Percentiles rank a stretch among this genome's conserved stretches.
phyloP scores from a whole-genome alignment of 1,139 yeast species.

The Geotrichum macrosporum region DNA sequence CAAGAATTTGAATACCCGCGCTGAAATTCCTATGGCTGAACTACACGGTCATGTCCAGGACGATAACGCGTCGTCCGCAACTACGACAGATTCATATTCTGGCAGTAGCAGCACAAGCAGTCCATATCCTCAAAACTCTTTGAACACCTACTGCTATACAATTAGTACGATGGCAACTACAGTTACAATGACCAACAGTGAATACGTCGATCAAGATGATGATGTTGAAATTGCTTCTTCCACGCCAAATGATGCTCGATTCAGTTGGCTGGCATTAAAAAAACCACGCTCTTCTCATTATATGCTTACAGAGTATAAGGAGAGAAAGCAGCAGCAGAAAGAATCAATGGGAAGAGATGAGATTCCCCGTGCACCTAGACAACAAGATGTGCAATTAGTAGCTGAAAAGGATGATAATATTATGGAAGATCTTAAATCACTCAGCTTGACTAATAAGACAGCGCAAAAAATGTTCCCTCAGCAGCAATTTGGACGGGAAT shows the following conservation, averaged over 20 bases:
- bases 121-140: background rate
- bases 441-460: background rate
- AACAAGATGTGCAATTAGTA: background rate
- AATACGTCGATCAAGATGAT: background rate
- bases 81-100: background rate
- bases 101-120: background rate
- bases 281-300: background rate
- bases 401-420: background rate
- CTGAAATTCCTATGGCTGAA: too few species aligned
- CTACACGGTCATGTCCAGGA: too few species aligned
- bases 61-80: too few species aligned
- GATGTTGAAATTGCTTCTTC: too few species aligned
- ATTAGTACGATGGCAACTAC: background rate
- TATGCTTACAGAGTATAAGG: too few species aligned
- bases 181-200: background rate
- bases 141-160: background rate
- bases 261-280: background rate
- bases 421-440: background rate
- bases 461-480: too few species aligned
- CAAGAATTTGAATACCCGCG: too few species aligned
- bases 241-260: background rate
- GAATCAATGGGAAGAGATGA: too few species aligned
- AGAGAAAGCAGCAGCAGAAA: background rate
- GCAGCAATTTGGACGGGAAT: background rate
- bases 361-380: too few species aligned